phyloP scores from a whole-genome alignment of 1,284 basidiomycete genomes.

The Coniferiporia sulphurascens region DNA sequence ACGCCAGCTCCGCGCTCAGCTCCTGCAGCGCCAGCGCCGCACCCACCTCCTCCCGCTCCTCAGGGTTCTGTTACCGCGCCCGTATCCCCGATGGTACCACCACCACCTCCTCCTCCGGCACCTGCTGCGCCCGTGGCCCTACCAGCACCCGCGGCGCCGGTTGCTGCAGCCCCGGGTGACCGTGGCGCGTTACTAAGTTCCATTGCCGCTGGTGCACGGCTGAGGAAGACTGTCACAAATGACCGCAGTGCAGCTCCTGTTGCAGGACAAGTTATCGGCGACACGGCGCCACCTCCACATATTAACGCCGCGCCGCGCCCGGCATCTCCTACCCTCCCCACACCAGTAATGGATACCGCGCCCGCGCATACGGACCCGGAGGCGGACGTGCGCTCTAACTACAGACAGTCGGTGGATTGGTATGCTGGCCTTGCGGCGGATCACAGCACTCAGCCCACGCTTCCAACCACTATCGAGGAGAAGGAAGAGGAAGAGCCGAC shows the following conservation, averaged over 20 bases:
- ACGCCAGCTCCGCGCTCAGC: constrained; percentile 36
- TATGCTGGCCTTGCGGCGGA: constrained; percentile 85
- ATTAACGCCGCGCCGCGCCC: constrained; percentile 48
- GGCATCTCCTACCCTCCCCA: constrained; percentile 33
- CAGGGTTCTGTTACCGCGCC: constrained; percentile 24
- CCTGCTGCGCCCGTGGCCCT: constrained; percentile 34
- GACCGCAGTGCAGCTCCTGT: constrained; percentile 74
- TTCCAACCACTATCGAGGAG: constrained; percentile 54
- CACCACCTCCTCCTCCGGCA: constrained; percentile 32
- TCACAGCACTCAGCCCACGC: constrained; percentile 28
- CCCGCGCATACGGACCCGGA: constrained; percentile 26
- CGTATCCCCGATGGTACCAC: constrained; percentile 19
- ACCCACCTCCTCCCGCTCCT: constrained; percentile 32
- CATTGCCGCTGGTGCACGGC: constrained; percentile 75
- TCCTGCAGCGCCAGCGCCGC: constrained; percentile 30
- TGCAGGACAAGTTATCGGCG: constrained; percentile 77
- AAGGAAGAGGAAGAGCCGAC: constrained; percentile 48
- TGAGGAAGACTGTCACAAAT: constrained; percentile 79
- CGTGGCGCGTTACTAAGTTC: constrained; percentile 71
- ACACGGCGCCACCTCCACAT: constrained; percentile 68
- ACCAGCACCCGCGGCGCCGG: constrained; percentile 32
- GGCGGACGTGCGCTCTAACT: constrained; percentile 32
- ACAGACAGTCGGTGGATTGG: constrained; percentile 90
- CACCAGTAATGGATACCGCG: constrained; percentile 21
- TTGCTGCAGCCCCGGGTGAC: constrained; percentile 41